These are phyloP conservation scores for Lecanicillium sp. DNA, from an alignment of 2,329 filamentous ascomycete genomes.

Conservation along the genomic window DNA sequence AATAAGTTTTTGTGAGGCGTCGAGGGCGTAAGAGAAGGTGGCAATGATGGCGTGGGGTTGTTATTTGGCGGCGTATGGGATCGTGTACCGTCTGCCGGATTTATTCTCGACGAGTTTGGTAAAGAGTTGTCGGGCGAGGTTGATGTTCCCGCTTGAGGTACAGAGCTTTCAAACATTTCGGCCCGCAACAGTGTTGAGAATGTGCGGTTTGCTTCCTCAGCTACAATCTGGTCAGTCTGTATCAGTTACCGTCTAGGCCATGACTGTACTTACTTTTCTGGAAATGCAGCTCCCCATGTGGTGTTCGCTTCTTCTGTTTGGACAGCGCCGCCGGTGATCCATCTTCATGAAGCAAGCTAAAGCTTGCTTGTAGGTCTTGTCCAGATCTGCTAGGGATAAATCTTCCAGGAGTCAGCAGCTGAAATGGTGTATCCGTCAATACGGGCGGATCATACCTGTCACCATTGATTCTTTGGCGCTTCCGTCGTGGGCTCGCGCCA, in stretches of 20 bases:
- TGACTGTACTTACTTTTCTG: constrained; percentile 84
- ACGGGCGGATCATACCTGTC: constrained; percentile 44
- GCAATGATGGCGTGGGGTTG: constrained; percentile 53
- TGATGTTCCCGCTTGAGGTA: constrained; percentile 69
- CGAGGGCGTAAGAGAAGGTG: constrained; percentile 76
- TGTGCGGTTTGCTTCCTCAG: constrained; percentile 90
- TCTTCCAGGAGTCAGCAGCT: constrained; percentile 41
- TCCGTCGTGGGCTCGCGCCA: constrained; percentile 50
- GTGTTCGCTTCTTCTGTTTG: constrained; percentile 74
- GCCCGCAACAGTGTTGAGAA: constrained; percentile 83
- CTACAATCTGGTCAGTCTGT: constrained; percentile 33
- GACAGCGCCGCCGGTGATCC: constrained; percentile 89
- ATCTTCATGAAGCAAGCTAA: constrained; percentile 85
- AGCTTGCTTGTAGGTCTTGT: constrained; percentile 89
- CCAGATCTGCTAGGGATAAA: constrained; percentile 94
- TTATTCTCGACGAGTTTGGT: constrained; percentile 44
- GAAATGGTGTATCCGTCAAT: neutral
- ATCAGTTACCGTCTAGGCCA: constrained; percentile 2
- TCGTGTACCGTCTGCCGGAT: constrained; percentile 59
- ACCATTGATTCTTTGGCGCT: constrained; percentile 54
- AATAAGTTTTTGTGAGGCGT: constrained; percentile 98
- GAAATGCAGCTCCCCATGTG: constrained; percentile 87
- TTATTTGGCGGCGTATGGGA: constrained; percentile 77
- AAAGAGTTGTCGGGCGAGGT: constrained; percentile 53
- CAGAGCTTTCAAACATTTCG: constrained; percentile 85